Percentiles rank a stretch among this genome's conserved stretches.
Evolutionary conservation across 352 stramenopile species (phyloP).

Genomic region (Phytophthora palmivora): DNA sequence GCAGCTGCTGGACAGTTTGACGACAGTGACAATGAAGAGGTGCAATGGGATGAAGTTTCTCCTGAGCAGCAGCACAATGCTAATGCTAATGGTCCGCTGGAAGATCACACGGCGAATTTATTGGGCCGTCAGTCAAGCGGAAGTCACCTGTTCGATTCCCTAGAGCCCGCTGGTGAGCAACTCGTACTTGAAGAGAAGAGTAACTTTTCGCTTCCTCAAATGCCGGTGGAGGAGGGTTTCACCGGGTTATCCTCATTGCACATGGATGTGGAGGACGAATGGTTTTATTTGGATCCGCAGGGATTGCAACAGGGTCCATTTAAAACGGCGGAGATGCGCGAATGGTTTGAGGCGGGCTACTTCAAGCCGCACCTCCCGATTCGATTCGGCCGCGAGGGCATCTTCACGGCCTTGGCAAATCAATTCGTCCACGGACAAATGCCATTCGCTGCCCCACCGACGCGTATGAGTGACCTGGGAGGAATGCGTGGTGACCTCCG

Average conservation of each 20-base stretch:
- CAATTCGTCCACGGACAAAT: slow-evolving; percentile 79
- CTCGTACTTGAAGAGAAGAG: slow-evolving; percentile 43
- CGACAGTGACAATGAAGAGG: slow-evolving; percentile 80
- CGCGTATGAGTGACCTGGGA: slow-evolving; percentile 24
- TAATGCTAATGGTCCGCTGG: slow-evolving; percentile 35
- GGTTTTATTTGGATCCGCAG: slow-evolving; percentile 89
- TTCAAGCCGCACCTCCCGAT: slow-evolving; percentile 91
- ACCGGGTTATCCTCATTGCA: slow-evolving; percentile 34
- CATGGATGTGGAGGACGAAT: slow-evolving; percentile 73
- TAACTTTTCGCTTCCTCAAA: slow-evolving; percentile 36
- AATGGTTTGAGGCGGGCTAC: slow-evolving; percentile 91
- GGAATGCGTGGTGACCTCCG: slow-evolving; percentile 30
- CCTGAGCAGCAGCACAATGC: slow-evolving; percentile 30
- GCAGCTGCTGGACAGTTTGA: slow-evolving; percentile 83
- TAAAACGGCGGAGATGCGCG: slow-evolving; percentile 87
- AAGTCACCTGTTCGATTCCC: slow-evolving; percentile 40
- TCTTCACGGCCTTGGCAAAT: slow-evolving; percentile 78
- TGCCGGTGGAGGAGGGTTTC: slow-evolving; percentile 27
- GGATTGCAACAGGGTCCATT: slow-evolving; percentile 86
- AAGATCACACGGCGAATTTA: slow-evolving; percentile 25
- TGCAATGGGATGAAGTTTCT: slow-evolving; percentile 63
- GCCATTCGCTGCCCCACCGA: slow-evolving; percentile 59
- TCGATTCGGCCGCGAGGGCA: slow-evolving; percentile 75
- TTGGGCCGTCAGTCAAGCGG: slow-evolving; percentile 27
- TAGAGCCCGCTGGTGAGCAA: slow-evolving; percentile 33